Conservation (phyloP, 768 basidiomycete species). For the Leccinum variicolor region DNA sequence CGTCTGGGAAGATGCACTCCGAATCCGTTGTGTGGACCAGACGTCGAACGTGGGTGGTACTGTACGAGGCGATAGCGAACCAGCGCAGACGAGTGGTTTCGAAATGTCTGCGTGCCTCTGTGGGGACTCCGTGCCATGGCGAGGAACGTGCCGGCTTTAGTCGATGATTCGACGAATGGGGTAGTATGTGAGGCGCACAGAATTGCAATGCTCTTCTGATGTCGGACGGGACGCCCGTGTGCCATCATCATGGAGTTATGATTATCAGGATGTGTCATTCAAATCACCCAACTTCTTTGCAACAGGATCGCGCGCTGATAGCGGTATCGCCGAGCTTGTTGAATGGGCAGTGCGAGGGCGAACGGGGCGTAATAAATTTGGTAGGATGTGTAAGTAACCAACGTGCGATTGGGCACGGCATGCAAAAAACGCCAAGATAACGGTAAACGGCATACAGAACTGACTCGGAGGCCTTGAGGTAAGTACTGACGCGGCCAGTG, state of each 20-base stretch:
- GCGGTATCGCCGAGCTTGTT: not conserved
- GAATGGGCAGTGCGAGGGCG: no score
- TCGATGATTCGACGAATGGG: constrained; percentile 29
- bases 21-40: constrained; percentile 6
- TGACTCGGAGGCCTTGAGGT: no score
- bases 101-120: constrained; percentile 47
- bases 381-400: no score
- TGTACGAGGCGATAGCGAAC: constrained; percentile 22
- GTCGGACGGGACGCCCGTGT: not conserved
- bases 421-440: no score
- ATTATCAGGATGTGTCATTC: not conserved
- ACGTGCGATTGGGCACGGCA: no score
- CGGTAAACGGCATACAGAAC: no score
- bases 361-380: no score
- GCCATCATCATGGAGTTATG: not conserved
- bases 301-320: no score
- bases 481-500: no score
- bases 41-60: not conserved
- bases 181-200: constrained; percentile 87
- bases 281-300: no score
- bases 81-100: constrained; percentile 50
- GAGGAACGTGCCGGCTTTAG: constrained; percentile 62
- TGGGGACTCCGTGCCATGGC: constrained; percentile 79
- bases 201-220: not conserved
- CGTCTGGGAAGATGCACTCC: constrained; percentile 19